Conservation (phyloP, 2,329 filamentous ascomycete species). For the Aspergillus novoparasiticus region DNA sequence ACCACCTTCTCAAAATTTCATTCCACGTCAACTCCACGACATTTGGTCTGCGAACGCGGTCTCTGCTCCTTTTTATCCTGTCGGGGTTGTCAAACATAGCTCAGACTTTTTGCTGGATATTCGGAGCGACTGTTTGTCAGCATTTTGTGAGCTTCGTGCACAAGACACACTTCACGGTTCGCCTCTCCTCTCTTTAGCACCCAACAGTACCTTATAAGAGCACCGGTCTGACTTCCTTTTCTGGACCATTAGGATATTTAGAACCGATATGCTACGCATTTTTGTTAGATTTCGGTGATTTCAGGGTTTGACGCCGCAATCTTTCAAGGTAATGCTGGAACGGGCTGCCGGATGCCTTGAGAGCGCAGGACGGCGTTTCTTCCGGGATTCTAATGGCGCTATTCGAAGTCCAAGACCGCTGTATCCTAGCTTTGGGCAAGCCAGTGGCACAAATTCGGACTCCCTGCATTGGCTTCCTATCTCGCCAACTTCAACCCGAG, state of each 20-base stretch:
- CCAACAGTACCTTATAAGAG: slow-evolving; percentile 6
- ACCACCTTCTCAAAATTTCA: slow-evolving; percentile 20
- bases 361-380: slow-evolving; percentile 50
- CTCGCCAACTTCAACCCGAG: slow-evolving; percentile 26
- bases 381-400: slow-evolving; percentile 43
- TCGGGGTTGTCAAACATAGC: background rate
- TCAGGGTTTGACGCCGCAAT: slow-evolving; percentile 30
- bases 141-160: slow-evolving; percentile 14
- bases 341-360: slow-evolving; percentile 53
- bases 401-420: slow-evolving; percentile 41
- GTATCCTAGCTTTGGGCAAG: slow-evolving; percentile 40
- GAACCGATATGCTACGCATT: slow-evolving; percentile 32
- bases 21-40: slow-evolving; percentile 15
- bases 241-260: background rate
- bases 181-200: slow-evolving; percentile 9
- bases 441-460: slow-evolving; percentile 32
- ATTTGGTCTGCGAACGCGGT: slow-evolving; percentile 2
- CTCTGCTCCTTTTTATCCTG: background rate
- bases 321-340: slow-evolving; percentile 53
- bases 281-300: slow-evolving; percentile 26
- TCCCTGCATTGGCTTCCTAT: slow-evolving; percentile 37
- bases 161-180: slow-evolving; percentile 12
- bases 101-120: background rate
- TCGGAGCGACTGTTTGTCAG: background rate
- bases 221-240: slow-evolving; percentile 5